Percentiles rank a stretch among this genome's conserved stretches.
Conservation (phyloP, 2,329 filamentous ascomycete genomes). For the Colletotrichum viniferum region DNA sequence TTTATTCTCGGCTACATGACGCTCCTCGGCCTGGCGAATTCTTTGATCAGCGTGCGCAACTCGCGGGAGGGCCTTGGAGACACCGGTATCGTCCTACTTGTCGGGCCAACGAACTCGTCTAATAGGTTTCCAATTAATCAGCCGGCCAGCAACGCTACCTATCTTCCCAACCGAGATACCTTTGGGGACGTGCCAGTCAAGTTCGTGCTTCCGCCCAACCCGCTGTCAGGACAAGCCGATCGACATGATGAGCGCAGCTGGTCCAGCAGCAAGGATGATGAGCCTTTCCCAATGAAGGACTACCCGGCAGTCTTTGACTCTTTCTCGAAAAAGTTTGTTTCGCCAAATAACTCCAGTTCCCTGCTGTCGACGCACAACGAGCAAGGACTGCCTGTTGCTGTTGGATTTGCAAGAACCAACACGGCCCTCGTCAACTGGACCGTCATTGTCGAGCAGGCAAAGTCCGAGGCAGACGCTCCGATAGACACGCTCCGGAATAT, state of each 20-base stretch:
- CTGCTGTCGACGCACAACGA: conserved; percentile 76
- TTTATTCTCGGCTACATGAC: conserved; percentile 86
- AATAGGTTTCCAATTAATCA: conserved; percentile 63
- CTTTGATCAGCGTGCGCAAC: conserved; percentile 65
- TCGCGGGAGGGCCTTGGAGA: conserved; percentile 73
- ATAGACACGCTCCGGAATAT: conserved; percentile 79
- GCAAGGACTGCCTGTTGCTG: conserved; percentile 69
- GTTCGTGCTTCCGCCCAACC: conserved; percentile 64
- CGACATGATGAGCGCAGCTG: conserved; percentile 52
- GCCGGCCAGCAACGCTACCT: conserved; percentile 51
- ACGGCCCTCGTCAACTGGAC: conserved; percentile 80
- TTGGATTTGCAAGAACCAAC: conserved; percentile 77
- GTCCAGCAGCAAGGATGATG: conserved; percentile 43
- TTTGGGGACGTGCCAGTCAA: conserved; percentile 54
- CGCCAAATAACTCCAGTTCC: conserved; percentile 71
- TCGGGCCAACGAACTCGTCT: conserved; percentile 69
- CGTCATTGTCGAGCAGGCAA: conserved; percentile 77
- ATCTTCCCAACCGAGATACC: conserved; percentile 36
- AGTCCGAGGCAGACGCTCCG: conserved; percentile 75
- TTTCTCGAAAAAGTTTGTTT: conserved; percentile 55
- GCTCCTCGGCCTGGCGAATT: conserved; percentile 70
- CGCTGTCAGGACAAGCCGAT: conserved; percentile 41
- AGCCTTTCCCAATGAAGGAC: conserved; percentile 59
- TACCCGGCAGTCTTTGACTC: conserved; percentile 69
- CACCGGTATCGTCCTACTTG: conserved; percentile 72